phyloP scores from a whole-genome alignment of 352 stramenopile species.

The Phytophthora palmivora region DNA sequence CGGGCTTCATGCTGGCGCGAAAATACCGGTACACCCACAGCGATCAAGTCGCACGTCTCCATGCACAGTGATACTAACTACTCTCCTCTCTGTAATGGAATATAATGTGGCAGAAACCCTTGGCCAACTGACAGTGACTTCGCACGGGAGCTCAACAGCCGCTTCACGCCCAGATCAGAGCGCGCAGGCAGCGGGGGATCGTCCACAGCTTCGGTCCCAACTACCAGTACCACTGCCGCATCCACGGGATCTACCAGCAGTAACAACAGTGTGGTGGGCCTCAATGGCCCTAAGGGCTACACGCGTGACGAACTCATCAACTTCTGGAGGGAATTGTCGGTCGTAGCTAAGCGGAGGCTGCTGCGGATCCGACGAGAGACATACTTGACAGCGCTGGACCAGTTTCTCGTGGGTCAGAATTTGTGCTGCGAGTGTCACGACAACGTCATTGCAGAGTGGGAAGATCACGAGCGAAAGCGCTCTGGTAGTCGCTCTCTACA shows the following conservation, averaged over 20 bases:
- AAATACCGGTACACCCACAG: constrained; percentile 60
- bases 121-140: constrained; percentile 47
- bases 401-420: constrained; percentile 81
- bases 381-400: constrained; percentile 71
- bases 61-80: background rate
- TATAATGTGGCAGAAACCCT: constrained; percentile 28
- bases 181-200: constrained; percentile 6
- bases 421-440: constrained; percentile 87
- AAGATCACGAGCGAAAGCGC: constrained; percentile 74
- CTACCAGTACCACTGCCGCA: background rate
- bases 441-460: constrained; percentile 85
- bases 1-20: constrained; percentile 73
- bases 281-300: constrained; percentile 58
- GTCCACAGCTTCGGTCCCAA: background rate
- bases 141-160: constrained; percentile 29
- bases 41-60: constrained; percentile 1
- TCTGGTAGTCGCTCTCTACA: constrained; percentile 72
- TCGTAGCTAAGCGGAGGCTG: constrained; percentile 68
- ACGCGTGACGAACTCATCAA: constrained; percentile 81
- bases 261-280: constrained; percentile 29
- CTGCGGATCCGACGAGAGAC: constrained; percentile 77
- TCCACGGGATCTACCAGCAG: constrained; percentile 36
- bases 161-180: constrained; percentile 23
- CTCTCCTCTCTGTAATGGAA: constrained; percentile 12
- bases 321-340: constrained; percentile 78